Base-by-base conservation (phyloP, 345 rosid genomes). In the Kernera saxatilis region DNA sequence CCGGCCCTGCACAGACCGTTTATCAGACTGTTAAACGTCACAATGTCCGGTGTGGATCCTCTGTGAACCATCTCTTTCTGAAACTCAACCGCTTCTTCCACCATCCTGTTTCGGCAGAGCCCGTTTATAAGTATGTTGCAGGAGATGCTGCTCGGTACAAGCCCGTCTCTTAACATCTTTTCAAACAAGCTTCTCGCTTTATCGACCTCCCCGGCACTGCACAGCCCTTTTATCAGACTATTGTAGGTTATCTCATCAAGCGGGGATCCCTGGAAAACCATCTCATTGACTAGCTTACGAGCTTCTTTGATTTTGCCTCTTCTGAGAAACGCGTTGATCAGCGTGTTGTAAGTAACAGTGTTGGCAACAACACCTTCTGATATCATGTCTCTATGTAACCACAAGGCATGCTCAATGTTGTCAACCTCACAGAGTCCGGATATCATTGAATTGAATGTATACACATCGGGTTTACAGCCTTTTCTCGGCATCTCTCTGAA, bases 381-480 rank as follows among this genome's bases (percentile, higher is more conserved):
- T 30, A 90, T 61, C 97, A 90, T 90, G 60, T 90, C 88, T 27
- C 48, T 80, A 37, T 79, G 87, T 51, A 93, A 52, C 60, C 71
- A 62, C 77, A 88, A 65, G 56, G 98, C 93, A 14, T 82, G 85
- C 61, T 86, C 84, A 56, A 86, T 79, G 48, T 72, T 70, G 22
- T 80, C 76, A 32, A 61, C 86, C 82, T 85, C 82, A 80, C 96
- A 90, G 37, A 90, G 79, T 19, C 96, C 96, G 44, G 55, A 82
- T 72, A 93, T 87, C 50, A 93, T 64, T 10, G 93, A 77, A 75
- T 90, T 93, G 69, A 90, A 90, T 19, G 97, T 93, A 65, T 72
- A 88, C 63, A 81, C 85, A 74, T 90, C 96, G 13, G 89, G 93
- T 73, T 87, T 87, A 70, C 88, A 88, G 58, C 98, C 97, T 83